These are phyloP conservation scores for Haplosporangium sp. DNA, from an alignment of 371 early-diverging fungal species.

Conservation along the genomic window DNA sequence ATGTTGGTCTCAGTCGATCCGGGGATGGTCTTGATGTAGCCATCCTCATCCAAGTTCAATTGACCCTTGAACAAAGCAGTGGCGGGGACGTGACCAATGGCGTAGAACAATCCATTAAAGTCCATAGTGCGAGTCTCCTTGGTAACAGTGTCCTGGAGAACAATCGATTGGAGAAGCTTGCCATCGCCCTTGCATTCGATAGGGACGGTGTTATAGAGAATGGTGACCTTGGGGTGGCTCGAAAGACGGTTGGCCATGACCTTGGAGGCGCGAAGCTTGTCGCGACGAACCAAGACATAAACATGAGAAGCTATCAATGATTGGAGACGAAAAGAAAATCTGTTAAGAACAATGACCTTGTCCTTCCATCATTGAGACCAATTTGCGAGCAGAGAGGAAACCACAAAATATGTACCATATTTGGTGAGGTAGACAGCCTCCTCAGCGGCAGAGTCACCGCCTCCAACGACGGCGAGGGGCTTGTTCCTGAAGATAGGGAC, in stretches of 20 bases:
- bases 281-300: conserved; percentile 94
- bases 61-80: conserved; percentile 80
- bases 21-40: conserved; percentile 90
- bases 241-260: conserved; percentile 94
- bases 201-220: conserved; percentile 92
- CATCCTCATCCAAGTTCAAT: conserved; percentile 84
- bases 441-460: conserved; percentile 99
- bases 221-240: conserved; percentile 90
- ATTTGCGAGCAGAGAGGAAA: background rate
- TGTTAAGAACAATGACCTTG: conserved; percentile 16
- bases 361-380: background rate
- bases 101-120: conserved; percentile 97
- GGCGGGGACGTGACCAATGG: conserved; percentile 98
- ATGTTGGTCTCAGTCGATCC: conserved; percentile 87
- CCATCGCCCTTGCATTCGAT: conserved; percentile 90
- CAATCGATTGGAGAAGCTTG: conserved; percentile 76
- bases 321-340: conserved; percentile 2
- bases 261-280: conserved; percentile 95
- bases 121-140: conserved; percentile 71
- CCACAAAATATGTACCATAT: conserved; percentile 62
- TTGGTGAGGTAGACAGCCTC: conserved; percentile 97
- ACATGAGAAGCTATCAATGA: conserved; percentile 82
- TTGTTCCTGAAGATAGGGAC: conserved; percentile 97
- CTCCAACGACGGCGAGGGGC: conserved; percentile 95
- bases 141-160: conserved; percentile 78